phyloP scores from a whole-genome alignment of 2,329 filamentous ascomycete species.

The Scytalidium sp. region DNA sequence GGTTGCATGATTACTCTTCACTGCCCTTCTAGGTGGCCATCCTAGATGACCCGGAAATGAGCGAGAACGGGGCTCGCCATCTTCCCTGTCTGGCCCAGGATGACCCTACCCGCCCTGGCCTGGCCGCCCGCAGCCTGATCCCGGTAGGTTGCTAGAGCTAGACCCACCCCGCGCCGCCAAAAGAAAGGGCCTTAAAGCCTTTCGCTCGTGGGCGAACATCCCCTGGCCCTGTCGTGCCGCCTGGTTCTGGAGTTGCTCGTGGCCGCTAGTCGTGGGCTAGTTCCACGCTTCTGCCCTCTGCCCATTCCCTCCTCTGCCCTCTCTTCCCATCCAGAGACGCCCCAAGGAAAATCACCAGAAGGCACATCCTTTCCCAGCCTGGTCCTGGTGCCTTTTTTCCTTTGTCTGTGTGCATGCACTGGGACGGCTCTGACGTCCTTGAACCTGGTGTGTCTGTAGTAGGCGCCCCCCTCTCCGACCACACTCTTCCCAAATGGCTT shows the following conservation, averaged over 20 bases:
- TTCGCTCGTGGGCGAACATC: too few species aligned
- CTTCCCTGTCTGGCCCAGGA: neutral
- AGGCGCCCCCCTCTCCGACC: neutral
- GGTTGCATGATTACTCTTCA: too few species aligned
- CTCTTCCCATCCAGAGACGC: neutral
- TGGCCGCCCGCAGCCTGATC: neutral
- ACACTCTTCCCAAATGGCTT: neutral
- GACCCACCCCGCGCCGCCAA: neutral
- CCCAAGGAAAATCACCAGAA: neutral
- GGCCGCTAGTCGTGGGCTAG: too few species aligned
- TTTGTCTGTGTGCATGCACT: neutral
- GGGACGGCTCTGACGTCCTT: neutral
- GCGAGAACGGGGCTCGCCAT: too few species aligned
- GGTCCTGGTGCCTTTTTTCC: neutral
- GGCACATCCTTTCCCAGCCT: neutral
- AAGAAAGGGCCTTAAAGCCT: too few species aligned
- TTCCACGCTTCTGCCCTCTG: too few species aligned
- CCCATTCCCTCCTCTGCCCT: neutral
- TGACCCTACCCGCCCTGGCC: neutral
- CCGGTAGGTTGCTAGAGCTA: neutral
- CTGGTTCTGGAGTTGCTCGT: too few species aligned
- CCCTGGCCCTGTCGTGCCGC: too few species aligned
- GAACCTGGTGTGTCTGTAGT: neutral
- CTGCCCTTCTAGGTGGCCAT: too few species aligned
- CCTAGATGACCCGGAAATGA: too few species aligned